phyloP scores from a whole-genome alignment of 305 asterid genomes.

The Fraxinus dipetala region DNA sequence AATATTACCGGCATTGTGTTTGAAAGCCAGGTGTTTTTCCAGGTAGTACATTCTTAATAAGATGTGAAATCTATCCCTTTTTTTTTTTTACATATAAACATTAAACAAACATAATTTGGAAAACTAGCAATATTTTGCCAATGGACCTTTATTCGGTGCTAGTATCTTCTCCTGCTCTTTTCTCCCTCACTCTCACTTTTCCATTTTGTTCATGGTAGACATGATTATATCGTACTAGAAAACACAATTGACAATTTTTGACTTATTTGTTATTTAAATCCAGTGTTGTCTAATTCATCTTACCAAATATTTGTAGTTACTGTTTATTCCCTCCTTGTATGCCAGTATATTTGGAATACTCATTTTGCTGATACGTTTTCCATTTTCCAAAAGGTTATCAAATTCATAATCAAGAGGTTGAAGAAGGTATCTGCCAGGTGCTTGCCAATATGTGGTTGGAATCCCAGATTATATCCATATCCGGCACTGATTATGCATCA shows the following conservation, averaged over 20 bases:
- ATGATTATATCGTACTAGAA: not conserved
- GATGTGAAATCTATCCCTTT: not conserved
- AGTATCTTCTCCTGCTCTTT: not conserved
- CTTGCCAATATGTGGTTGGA: constrained; percentile 80
- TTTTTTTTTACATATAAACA: not conserved
- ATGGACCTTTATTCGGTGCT: not conserved
- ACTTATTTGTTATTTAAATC: not conserved
- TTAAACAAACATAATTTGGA: not conserved
- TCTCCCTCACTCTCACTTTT: not conserved
- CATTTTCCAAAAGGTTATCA: constrained; percentile 48
- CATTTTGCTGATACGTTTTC: constrained; percentile 7
- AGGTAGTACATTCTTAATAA: not conserved
- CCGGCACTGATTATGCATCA: constrained; percentile 43
- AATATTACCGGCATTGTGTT: not conserved
- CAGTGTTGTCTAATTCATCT: not conserved
- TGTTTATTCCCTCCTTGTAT: not conserved
- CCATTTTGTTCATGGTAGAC: not conserved
- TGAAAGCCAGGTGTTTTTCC: not conserved
- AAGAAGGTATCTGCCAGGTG: constrained; percentile 85
- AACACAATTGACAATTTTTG: not conserved
- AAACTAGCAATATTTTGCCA: not conserved
- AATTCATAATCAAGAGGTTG: constrained; percentile 74
- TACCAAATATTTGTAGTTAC: not conserved
- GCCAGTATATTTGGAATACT: not conserved
- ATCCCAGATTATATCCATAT: constrained; percentile 46